Conservation (phyloP, 495 filamentous ascomycete species). For the Penicillium samsonianum region DNA sequence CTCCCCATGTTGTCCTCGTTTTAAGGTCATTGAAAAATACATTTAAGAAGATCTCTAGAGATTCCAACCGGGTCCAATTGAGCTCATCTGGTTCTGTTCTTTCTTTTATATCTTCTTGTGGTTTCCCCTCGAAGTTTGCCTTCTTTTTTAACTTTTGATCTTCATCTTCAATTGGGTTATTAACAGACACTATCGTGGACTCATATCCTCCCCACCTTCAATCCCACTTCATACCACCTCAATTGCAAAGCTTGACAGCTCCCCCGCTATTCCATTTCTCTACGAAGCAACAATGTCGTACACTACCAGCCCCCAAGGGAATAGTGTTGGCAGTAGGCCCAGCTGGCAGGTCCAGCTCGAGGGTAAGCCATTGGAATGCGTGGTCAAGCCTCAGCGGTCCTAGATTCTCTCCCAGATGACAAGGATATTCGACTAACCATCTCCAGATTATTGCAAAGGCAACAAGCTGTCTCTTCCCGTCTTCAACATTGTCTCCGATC, state of each 20-base stretch:
- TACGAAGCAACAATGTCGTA: slow-evolving; percentile 33
- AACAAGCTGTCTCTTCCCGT: slow-evolving; percentile 56
- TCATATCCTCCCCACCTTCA: slow-evolving; percentile 13
- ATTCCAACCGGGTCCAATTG: slow-evolving; percentile 25
- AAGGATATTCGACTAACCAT: slow-evolving; percentile 23
- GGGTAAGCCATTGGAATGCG: slow-evolving; percentile 40
- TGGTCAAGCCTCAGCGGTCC: not conserved
- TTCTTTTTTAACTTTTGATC: slow-evolving; percentile 11
- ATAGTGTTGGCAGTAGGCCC: slow-evolving; percentile 16
- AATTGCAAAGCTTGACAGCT: slow-evolving; percentile 11
- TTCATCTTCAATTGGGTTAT: slow-evolving; percentile 11
- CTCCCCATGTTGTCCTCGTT: slow-evolving; percentile 38
- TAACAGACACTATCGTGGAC: slow-evolving; percentile 7
- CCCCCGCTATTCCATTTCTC: slow-evolving; percentile 7
- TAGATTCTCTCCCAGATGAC: not conserved
- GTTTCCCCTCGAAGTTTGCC: slow-evolving; percentile 11
- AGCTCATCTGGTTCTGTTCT: slow-evolving; percentile 18
- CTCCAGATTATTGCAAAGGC: slow-evolving; percentile 61
- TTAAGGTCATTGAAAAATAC: slow-evolving; percentile 19
- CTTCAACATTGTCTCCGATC: slow-evolving; percentile 74
- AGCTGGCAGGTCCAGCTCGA: slow-evolving; percentile 57
- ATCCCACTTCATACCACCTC: slow-evolving; percentile 14
- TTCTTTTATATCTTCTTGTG: slow-evolving; percentile 17
- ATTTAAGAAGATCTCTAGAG: slow-evolving; percentile 29
- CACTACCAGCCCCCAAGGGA: slow-evolving; percentile 28